Evolutionary conservation across 768 basidiomycete genomes (phyloP), one percentile per base, ranked within the genome.

Genomic region (Ephemerocybe angulata): DNA sequence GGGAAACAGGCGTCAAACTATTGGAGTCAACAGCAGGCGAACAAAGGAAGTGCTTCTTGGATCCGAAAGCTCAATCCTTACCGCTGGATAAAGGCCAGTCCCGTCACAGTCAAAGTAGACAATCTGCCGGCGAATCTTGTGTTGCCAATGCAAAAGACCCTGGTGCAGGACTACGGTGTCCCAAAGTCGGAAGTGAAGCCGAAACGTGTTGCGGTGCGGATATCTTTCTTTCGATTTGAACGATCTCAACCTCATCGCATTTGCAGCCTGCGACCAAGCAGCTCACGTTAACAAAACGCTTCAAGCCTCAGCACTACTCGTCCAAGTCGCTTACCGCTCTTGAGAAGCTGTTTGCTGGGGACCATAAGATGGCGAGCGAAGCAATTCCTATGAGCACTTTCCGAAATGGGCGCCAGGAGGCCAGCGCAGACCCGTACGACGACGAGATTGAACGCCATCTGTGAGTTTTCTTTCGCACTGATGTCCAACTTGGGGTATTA

Each of bases 1-100:
- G 80, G 81, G 15, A 80, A 87, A 58, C 96, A 97, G 69, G 84
- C 87, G 4, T 82, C 83, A 5, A 79, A 83, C 44, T 88, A 85
- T 65, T 84, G 80, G 73, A 82, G 74, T 15, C 77, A 78, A 38
- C 77, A 83, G 56, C 81, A 85, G 54, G 78, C 78, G 22, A 74
- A 76, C 44, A 71, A 78, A 53, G 76, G 77, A 38, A 63, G 70
- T 56, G 64, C 78, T 5, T 74, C 78, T 15, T 98, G 93, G 93
- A 64, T 90, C 22, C 81, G 83, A 44, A 77, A 73, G 46, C 67
- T 93, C 30, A 96, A 98, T 65, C 95, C 93, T 2, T 98, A 97
- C 69, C 79, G 85, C n/a, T 89, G 87, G 82, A 70, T 92, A 53
- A 82, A 79, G 56, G 80, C 88, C 1, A 85, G 84, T 62, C 87